phyloP scores from a whole-genome alignment of 305 asterid species.

The Fraxinus sp. region DNA sequence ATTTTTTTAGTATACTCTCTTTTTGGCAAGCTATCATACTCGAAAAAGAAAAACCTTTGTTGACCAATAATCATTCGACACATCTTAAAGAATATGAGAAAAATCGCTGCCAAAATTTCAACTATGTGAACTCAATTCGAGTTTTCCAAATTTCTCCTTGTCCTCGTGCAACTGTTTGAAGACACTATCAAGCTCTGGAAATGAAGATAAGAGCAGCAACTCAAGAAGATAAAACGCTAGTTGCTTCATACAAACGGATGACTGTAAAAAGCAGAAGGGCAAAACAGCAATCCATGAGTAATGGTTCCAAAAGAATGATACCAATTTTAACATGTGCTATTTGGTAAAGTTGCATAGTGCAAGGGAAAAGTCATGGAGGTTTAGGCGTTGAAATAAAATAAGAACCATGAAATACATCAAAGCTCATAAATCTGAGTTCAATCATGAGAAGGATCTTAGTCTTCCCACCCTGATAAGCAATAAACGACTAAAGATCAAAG shows the following conservation, averaged over 20 bases:
- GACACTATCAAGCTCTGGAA: slow-evolving; percentile 75
- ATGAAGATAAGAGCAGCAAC: slow-evolving; percentile 76
- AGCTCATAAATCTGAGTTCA: not conserved
- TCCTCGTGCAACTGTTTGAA: slow-evolving; percentile 63
- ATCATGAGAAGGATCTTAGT: not conserved
- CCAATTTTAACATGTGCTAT: not conserved
- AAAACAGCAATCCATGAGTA: slow-evolving; percentile 19
- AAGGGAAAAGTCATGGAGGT: not conserved
- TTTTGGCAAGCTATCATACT: not conserved
- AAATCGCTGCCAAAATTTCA: not conserved
- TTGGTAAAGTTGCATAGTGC: not conserved
- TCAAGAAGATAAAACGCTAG: slow-evolving; percentile 74
- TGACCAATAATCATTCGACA: not conserved
- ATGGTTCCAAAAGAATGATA: slow-evolving; percentile 12
- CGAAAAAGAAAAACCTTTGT: not conserved
- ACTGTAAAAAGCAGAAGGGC: slow-evolving; percentile 46
- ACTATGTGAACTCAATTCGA: slow-evolving; percentile 19
- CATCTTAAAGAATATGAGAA: not conserved
- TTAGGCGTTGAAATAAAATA: not conserved
- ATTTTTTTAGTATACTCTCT: not conserved
- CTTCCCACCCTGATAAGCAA: not conserved
- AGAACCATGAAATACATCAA: not conserved
- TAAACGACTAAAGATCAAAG: not conserved
- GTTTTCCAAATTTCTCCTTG: slow-evolving; percentile 67
- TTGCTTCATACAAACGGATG: slow-evolving; percentile 81